phyloP scores from a whole-genome alignment of 371 early-diverging fungal genomes.

The Mucor saturninus region DNA sequence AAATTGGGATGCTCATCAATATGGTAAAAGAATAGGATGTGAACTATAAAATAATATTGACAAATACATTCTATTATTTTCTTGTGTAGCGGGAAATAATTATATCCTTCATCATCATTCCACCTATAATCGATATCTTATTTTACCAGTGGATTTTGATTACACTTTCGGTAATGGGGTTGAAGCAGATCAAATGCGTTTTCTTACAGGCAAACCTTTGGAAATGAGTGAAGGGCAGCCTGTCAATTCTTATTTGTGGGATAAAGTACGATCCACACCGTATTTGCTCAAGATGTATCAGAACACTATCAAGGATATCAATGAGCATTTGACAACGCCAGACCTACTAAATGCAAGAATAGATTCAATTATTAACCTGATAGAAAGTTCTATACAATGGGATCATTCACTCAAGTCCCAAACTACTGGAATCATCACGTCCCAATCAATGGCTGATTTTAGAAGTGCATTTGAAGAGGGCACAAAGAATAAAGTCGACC shows the following conservation, averaged over 20 bases:
- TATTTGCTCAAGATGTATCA: neutral
- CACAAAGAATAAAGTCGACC: neutral
- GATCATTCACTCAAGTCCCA: neutral
- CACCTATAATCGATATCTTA: neutral
- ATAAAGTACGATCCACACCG: neutral
- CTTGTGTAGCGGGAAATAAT: conserved; percentile 3
- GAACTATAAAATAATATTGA: neutral
- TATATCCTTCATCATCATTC: neutral
- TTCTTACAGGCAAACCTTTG: neutral
- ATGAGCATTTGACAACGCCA: neutral
- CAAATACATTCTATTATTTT: neutral
- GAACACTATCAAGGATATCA: neutral
- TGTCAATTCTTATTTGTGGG: neutral
- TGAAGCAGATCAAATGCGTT: neutral
- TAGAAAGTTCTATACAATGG: neutral
- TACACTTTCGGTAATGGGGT: conserved; percentile 3
- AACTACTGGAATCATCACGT: neutral
- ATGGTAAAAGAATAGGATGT: neutral
- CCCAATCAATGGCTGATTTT: neutral
- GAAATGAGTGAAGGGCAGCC: neutral
- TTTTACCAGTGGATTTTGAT: conserved; percentile 2
- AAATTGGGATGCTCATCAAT: conserved; percentile 5
- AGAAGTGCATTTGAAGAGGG: neutral
- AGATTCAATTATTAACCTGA: neutral
- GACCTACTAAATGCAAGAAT: neutral